These are phyloP conservation scores for Neurospora terricola DNA, from an alignment of 495 filamentous ascomycete species.

Conservation along the genomic window DNA sequence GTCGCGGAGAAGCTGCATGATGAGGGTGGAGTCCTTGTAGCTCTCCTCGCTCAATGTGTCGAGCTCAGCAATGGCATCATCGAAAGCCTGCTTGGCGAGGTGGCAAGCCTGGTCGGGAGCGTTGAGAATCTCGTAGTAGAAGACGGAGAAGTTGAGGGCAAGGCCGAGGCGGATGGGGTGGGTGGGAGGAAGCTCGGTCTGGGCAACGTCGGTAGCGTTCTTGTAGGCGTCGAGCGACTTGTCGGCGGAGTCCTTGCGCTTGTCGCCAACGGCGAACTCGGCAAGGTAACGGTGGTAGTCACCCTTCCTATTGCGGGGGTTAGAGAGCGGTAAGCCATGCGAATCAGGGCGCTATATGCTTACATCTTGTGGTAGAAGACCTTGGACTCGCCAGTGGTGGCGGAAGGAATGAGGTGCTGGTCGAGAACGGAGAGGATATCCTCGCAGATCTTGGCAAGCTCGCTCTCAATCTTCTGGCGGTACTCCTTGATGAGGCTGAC, in stretches of 20 bases:
- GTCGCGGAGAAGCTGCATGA: conserved; percentile 98
- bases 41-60: conserved; percentile 98
- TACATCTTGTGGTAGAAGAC: conserved; percentile 99
- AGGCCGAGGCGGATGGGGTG: conserved; percentile 98
- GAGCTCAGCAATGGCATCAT: conserved; percentile 96
- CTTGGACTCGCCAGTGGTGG: conserved; percentile 95
- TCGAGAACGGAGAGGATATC: conserved; percentile 97
- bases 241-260: conserved; percentile 93
- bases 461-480: conserved; percentile 97
- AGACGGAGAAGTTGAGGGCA: conserved; percentile 98
- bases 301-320: conserved; percentile 69
- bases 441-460: conserved; percentile 98
- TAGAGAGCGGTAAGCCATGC: conserved; percentile 11
- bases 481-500: conserved; percentile 97
- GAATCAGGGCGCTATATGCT: conserved; percentile 17
- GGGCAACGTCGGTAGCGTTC: conserved; percentile 85
- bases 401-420: conserved; percentile 91
- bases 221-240: conserved; percentile 98
- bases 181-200: conserved; percentile 94
- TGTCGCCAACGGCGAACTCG: conserved; percentile 95
- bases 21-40: conserved; percentile 99
- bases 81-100: conserved; percentile 98
- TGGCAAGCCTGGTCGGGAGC: conserved; percentile 98
- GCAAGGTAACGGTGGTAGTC: conserved; percentile 99
- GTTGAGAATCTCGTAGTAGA: conserved; percentile 99